Percentiles rank a stretch among this genome's conserved stretches.
phyloP scores from a whole-genome alignment of 2,329 filamentous ascomycete genomes.

The Conoideocrella luteorostrata region DNA sequence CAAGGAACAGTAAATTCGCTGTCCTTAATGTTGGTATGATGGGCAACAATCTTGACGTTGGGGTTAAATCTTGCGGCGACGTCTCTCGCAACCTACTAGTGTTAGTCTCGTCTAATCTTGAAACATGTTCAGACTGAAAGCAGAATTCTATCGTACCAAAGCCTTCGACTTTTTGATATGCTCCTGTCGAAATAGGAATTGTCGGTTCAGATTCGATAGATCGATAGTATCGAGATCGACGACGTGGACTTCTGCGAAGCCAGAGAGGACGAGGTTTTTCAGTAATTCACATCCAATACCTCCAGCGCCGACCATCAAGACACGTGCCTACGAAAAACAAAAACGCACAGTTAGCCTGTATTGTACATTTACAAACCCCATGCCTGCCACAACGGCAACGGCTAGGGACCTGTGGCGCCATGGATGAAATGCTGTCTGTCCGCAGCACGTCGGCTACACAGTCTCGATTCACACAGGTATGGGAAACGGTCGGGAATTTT shows the following conservation, averaged over 20 bases:
- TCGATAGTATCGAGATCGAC: conserved; percentile 98
- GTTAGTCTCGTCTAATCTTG: neutral
- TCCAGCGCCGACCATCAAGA: conserved; percentile 91
- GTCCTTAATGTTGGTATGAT: conserved; percentile 96
- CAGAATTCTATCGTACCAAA: conserved; percentile 52
- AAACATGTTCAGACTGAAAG: neutral
- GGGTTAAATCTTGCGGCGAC: conserved; percentile 88
- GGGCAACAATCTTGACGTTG: conserved; percentile 74
- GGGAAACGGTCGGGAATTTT: no score
- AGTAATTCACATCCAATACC: conserved; percentile 96
- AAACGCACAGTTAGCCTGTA: conserved; percentile 5
- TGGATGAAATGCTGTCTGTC: no score
- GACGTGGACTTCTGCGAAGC: conserved; percentile 88
- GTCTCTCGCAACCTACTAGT: conserved; percentile 76
- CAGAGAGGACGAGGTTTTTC: conserved; percentile 88
- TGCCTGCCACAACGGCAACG: neutral
- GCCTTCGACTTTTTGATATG: conserved; percentile 98
- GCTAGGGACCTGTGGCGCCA: no score
- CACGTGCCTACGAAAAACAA: conserved; percentile 55
- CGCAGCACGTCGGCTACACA: no score
- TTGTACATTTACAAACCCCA: no score
- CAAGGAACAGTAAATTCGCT: conserved; percentile 77
- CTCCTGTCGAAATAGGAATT: conserved; percentile 93
- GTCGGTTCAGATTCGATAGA: conserved; percentile 92
- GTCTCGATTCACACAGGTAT: no score